Conservation (phyloP, 768 basidiomycete genomes). For the Termitomyces sp. region DNA sequence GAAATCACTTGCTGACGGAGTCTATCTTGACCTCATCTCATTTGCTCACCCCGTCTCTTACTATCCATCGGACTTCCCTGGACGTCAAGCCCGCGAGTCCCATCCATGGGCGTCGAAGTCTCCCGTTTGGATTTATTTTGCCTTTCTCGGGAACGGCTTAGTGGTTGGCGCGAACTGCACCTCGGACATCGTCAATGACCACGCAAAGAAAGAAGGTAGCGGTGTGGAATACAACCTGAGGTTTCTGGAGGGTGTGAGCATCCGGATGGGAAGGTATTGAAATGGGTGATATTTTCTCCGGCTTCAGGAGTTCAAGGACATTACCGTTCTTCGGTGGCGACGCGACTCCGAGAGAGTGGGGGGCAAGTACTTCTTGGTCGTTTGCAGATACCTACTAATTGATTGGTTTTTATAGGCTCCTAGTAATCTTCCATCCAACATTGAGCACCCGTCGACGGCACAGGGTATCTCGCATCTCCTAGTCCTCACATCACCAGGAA, state of each 20-base stretch:
- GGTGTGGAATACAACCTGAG: slow-evolving; percentile 40
- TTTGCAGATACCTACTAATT: not conserved
- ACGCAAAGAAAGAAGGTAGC: slow-evolving; percentile 34
- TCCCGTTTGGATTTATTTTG: slow-evolving; percentile 66
- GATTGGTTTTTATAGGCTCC: slow-evolving; percentile 36
- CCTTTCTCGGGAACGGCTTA: slow-evolving; percentile 50
- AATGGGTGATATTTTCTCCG: slow-evolving; percentile 54
- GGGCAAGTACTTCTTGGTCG: slow-evolving; percentile 36
- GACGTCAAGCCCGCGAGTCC: slow-evolving; percentile 33
- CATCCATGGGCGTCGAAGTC: slow-evolving; percentile 49
- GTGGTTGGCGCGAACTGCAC: slow-evolving; percentile 28
- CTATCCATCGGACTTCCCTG: slow-evolving; percentile 48
- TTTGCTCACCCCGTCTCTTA: slow-evolving; percentile 52
- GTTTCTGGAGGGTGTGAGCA: slow-evolving; percentile 48
- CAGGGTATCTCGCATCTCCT: slow-evolving; percentile 45
- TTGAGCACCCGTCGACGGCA: slow-evolving; percentile 44
- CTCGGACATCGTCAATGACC: slow-evolving; percentile 49
- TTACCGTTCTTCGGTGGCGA: slow-evolving; percentile 77
- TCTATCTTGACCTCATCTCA: slow-evolving; percentile 65
- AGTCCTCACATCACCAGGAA: slow-evolving; percentile 28
- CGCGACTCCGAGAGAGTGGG: slow-evolving; percentile 50
- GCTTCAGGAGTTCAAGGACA: slow-evolving; percentile 22
- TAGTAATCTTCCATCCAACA: slow-evolving; percentile 37
- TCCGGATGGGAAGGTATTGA: slow-evolving; percentile 47
- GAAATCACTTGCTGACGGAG: slow-evolving; percentile 50